Base-by-base conservation (phyloP, 2,329 filamentous ascomycete genomes). In the Claviceps sp. region DNA sequence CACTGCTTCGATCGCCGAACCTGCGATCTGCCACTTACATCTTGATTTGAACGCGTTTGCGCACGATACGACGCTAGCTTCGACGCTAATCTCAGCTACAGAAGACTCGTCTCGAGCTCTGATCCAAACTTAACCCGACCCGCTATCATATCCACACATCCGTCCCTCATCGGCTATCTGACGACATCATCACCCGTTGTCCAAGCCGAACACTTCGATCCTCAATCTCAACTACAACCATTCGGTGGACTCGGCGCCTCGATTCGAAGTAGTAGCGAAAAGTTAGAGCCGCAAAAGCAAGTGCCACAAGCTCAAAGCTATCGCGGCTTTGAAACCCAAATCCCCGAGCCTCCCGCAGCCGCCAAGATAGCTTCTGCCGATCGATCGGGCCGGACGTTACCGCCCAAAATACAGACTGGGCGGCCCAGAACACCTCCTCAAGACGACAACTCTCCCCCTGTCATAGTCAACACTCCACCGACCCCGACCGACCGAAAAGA, bases 101-200 rank as follows among this genome's bases (percentile, higher is more conserved):
- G 3, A 23, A 51, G 50, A 53, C 51, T 51, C 54, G 47, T 59
- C 47, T 52, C 52, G 54, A 60, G 60, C 56, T 58, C 62, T 50
- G 56, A 54, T 51, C 55, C 56, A 54, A 53, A 56, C 57, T 55
- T 55, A 53, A 53, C 56, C 57, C 62, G 62, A 57, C 60, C 62
- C 40, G 53, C 57, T 50, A 58, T 59, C 55, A 57, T 62, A 52
- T 78, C 77, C 44, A 71, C 76, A 29, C 79, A 80, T 64, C 77
- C 80, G 50, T 84, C 84, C 37, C 82, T 85, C 59, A 74, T 78
- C 60, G 81, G 80, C 55, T 80, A 85, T 64, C 71, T 85, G 54
- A 86, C 83, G 47, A 79, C 80, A 37, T 85, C 83, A 34, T 86
- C 83, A 22, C 80, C 84, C 36, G 67, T 84, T 53, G 76, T 86